Conservation (phyloP, 345 rosid species). For the Pugionium dolabratum region DNA sequence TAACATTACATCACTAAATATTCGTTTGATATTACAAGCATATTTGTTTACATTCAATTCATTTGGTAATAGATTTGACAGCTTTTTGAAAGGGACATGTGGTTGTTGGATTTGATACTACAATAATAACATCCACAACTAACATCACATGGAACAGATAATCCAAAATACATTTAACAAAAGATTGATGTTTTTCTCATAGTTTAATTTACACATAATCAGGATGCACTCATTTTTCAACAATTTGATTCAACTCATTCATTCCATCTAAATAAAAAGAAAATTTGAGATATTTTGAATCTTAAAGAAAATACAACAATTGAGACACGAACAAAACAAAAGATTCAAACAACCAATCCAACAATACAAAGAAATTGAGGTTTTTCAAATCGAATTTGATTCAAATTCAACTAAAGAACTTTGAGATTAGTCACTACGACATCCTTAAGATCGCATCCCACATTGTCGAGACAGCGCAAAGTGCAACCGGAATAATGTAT, state of each 20-base stretch:
- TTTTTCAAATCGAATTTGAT: not conserved
- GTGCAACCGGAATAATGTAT: conserved; percentile 16
- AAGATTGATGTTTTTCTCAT: too few relatives aligned
- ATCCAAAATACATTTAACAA: too few relatives aligned
- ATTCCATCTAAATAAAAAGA: too few relatives aligned
- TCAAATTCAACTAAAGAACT: conserved; percentile 8
- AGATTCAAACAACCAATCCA: conserved; percentile 5
- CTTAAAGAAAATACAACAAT: conserved; percentile 10
- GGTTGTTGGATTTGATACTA: conserved; percentile 32
- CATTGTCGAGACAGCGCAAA: conserved; percentile 22
- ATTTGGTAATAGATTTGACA: conserved; percentile 24
- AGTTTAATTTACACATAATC: too few relatives aligned
- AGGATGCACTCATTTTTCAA: too few relatives aligned
- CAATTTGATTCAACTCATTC: too few relatives aligned
- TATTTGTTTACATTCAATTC: not conserved
- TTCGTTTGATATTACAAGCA: too few relatives aligned
- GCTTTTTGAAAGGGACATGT: conserved; percentile 26
- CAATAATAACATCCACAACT: conserved; percentile 20
- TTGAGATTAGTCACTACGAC: conserved; percentile 1
- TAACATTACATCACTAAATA: too few relatives aligned
- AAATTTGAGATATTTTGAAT: too few relatives aligned
- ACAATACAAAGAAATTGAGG: conserved; percentile 30
- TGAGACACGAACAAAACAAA: conserved; percentile 14
- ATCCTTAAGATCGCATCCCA: conserved; percentile 33
- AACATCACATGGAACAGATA: too few relatives aligned